Conservation (phyloP, 225 moss, liverwort and hornwort genomes). For the Pseudisothecium myosuroides region DNA sequence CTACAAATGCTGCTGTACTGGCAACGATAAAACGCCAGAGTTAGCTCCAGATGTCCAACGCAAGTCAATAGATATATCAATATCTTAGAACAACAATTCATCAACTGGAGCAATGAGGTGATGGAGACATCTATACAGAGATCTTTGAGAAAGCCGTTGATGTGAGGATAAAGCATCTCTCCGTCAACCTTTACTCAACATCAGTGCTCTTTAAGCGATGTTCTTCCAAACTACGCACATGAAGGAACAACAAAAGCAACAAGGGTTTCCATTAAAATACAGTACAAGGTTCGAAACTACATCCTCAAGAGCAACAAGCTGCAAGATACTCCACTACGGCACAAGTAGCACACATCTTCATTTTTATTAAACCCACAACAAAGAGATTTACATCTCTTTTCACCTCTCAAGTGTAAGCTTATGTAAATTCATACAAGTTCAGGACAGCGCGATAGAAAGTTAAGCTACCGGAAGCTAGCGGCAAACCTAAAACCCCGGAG, state of each 20-base stretch:
- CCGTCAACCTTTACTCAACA: conserved; percentile 71
- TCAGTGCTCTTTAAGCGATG: conserved; percentile 68
- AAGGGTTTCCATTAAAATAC: conserved; percentile 52
- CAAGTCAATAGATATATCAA: conserved; percentile 22
- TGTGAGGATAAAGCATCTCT: conserved; percentile 70
- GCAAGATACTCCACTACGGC: conserved; percentile 18
- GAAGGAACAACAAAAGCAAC: conserved; percentile 70
- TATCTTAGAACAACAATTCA: conserved; percentile 36
- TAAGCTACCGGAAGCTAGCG: background rate
- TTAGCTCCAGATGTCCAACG: conserved; percentile 28
- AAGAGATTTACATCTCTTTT: background rate
- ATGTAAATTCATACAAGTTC: background rate
- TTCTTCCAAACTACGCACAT: conserved; percentile 75
- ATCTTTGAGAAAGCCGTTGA: conserved; percentile 66
- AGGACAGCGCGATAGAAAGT: background rate
- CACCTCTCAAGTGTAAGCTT: background rate
- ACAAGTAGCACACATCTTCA: conserved; percentile 11
- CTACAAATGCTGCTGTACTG: conserved; percentile 13
- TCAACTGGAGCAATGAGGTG: conserved; percentile 58
- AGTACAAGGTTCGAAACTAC: conserved; percentile 19
- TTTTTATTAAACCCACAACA: background rate
- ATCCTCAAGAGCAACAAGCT: conserved; percentile 37
- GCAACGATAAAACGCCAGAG: conserved; percentile 25
- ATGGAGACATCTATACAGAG: conserved; percentile 68
- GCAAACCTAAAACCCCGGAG: conserved; percentile 13